These are phyloP conservation scores for Ophidiomyces ophidiicola DNA, from an alignment of 2,329 filamentous ascomycete species.

Conservation along the genomic window DNA sequence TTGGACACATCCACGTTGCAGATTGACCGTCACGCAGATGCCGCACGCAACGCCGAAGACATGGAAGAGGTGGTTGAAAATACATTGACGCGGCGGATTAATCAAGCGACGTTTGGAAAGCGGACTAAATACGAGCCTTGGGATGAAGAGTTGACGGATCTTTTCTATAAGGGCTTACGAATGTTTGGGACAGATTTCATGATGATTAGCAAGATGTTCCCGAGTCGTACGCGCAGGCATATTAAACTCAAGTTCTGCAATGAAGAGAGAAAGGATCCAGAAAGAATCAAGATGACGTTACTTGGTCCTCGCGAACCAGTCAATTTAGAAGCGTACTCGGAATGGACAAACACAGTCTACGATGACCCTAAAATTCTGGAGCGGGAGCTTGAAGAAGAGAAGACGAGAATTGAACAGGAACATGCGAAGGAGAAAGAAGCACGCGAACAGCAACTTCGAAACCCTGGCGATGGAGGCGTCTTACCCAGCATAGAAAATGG, in stretches of 20 bases:
- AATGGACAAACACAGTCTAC: constrained; percentile 36
- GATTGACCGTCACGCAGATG: constrained; percentile 45
- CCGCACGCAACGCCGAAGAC: constrained; percentile 36
- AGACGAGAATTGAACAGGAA: constrained; percentile 36
- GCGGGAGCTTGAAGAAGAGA: constrained; percentile 34
- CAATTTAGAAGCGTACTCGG: constrained; percentile 34
- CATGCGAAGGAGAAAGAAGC: constrained; percentile 35
- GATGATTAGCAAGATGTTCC: constrained; percentile 52
- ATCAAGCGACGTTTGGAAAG: constrained; percentile 36
- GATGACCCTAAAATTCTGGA: constrained; percentile 32
- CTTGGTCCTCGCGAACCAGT: constrained; percentile 35
- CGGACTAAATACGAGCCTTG: constrained; percentile 44
- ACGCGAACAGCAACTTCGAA: constrained; percentile 33
- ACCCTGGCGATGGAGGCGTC: constrained; percentile 26
- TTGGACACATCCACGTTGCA: constrained; percentile 41
- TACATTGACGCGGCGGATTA: constrained; percentile 37
- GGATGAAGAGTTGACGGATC: constrained; percentile 46
- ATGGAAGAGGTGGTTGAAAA: constrained; percentile 36
- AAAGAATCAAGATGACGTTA: constrained; percentile 42
- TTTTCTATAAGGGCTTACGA: constrained; percentile 50
- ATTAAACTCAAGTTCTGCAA: constrained; percentile 53
- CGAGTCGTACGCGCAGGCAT: constrained; percentile 45
- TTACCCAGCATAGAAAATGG: constrained; percentile 25
- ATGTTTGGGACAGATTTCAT: constrained; percentile 56
- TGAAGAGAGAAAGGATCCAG: constrained; percentile 46